A percentile compares a stretch with the other conserved stretches of the same genome.
Conservation (phyloP, 306 rosid species). For the Adenanthera pavonina region DNA sequence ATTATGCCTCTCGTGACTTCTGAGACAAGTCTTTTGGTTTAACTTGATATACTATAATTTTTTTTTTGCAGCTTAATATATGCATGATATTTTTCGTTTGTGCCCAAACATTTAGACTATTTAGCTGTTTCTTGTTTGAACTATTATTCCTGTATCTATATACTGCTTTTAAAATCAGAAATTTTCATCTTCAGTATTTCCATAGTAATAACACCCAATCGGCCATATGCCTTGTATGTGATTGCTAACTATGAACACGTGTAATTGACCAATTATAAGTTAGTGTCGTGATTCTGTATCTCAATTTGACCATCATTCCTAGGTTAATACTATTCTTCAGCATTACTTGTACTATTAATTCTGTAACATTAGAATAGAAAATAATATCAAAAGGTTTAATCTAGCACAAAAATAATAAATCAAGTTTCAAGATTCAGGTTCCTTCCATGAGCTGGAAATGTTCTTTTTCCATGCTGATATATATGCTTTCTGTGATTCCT, state of each 20-base stretch:
- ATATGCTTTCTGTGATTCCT: slow-evolving; percentile 20
- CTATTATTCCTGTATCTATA: slow-evolving; percentile 11
- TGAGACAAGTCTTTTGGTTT: slow-evolving; percentile 3
- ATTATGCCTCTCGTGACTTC: slow-evolving; percentile 13
- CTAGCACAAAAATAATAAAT: not conserved
- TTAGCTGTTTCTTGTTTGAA: slow-evolving; percentile 27
- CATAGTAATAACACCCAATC: not conserved
- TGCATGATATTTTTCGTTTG: slow-evolving; percentile 2
- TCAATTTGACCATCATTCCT: slow-evolving; percentile 15
- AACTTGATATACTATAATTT: not conserved
- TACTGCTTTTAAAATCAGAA: slow-evolving; percentile 3
- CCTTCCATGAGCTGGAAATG: slow-evolving; percentile 19
- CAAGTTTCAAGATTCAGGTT: not conserved
- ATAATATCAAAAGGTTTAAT: slow-evolving; percentile 34
- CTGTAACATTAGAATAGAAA: not conserved
- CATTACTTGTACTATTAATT: slow-evolving; percentile 7
- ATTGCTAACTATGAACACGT: not conserved
- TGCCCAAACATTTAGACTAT: not conserved
- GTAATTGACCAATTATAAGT: slow-evolving; percentile 19
- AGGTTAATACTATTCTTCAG: slow-evolving; percentile 20
- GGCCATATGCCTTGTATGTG: slow-evolving; percentile 9
- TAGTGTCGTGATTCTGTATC: slow-evolving; percentile 19
- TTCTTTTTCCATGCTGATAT: slow-evolving; percentile 21
- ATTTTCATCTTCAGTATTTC: slow-evolving; percentile 16
- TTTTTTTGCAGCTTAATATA: slow-evolving; percentile 1